Evolutionary conservation across 495 filamentous ascomycete species (phyloP).

Genomic region (Xeromyces bisporus): DNA sequence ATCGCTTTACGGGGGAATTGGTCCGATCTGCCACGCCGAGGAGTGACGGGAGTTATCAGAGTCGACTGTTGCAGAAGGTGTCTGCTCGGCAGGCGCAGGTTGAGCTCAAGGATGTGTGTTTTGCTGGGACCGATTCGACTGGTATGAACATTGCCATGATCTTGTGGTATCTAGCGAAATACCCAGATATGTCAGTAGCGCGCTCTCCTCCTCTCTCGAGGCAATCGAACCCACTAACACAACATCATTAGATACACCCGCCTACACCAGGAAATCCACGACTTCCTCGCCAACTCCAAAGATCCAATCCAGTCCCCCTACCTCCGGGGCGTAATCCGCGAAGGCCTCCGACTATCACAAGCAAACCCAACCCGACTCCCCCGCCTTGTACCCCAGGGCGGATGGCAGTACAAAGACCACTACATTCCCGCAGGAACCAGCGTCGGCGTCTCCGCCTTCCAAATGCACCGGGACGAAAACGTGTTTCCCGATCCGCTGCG

Average conservation of each 20-base stretch:
- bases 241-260: constrained; percentile 13
- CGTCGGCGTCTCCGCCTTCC: constrained; percentile 24
- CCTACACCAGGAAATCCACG: constrained; percentile 19
- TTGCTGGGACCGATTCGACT: constrained; percentile 26
- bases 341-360: constrained; percentile 29
- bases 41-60: constrained; percentile 28
- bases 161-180: constrained; percentile 20
- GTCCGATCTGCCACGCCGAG: constrained; percentile 10
- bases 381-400: constrained; percentile 23
- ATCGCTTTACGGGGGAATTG: constrained; percentile 21
- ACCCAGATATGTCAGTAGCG: constrained; percentile 23
- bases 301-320: constrained; percentile 21
- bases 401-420: constrained; percentile 19
- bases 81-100: constrained; percentile 22
- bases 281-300: constrained; percentile 6
- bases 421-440: constrained; percentile 26
- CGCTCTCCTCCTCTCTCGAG: neutral
- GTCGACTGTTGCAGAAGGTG: constrained; percentile 25
- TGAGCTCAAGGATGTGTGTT: constrained; percentile 24
- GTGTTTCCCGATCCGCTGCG: constrained; percentile 24
- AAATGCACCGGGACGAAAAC: constrained; percentile 26
- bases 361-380: constrained; percentile 34
- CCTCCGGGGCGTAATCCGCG: constrained; percentile 25
- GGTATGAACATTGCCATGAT: constrained; percentile 31
- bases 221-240: neutral